Base-by-base conservation (phyloP, 2,329 filamentous ascomycete genomes). In the Calonectria honghensis region DNA sequence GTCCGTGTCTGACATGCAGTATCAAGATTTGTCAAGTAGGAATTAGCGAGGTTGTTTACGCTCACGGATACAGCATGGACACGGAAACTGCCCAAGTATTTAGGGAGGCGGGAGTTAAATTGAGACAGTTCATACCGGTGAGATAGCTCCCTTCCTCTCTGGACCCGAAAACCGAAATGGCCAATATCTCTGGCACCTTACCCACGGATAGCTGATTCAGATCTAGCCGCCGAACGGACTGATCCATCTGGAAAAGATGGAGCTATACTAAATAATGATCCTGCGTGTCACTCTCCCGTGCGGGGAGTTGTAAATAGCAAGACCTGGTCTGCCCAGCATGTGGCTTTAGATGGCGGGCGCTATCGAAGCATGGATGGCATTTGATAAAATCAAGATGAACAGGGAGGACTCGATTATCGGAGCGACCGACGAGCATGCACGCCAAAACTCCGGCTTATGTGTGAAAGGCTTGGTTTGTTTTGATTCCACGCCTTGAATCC, bases 11-110 rank as follows among this genome's bases (percentile, higher is more conserved):
- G 84, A 99, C 97, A 3, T 99, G 97, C 85, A 98, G 95, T 81
- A 98, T 99, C 88, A 99, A 99, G 88, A 98, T 99, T 82, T 95
- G 95, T 29, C 97, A 99, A 87, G 95, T 98, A 10, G 97, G 97
- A 24, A 98, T 99, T 78, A 92, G 91, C 52, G 97, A 99, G 88
- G 97, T 99, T 18, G 96, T 99, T 18, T 99, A 98, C 82, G 96
- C 93, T 78, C 94, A 97, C 83, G 93, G 94, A 32, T 99, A 99
- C 84, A 96, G 96, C 83, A 98, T 99, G 94, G 97, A 99, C 82
- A 91, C 88, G 51, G 92, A 95, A 84, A 94, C 95, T 48, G 95
- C 96, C 11, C 91, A 91, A 67, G 94, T 99, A 35, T 94, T 99
- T 79, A 88, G 91, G 73, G 92, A 96, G 84, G 96, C 96, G 9